These are phyloP conservation scores for Sphaerosporella brunnea DNA, from an alignment of 495 filamentous ascomycete genomes.

Conservation along the genomic window DNA sequence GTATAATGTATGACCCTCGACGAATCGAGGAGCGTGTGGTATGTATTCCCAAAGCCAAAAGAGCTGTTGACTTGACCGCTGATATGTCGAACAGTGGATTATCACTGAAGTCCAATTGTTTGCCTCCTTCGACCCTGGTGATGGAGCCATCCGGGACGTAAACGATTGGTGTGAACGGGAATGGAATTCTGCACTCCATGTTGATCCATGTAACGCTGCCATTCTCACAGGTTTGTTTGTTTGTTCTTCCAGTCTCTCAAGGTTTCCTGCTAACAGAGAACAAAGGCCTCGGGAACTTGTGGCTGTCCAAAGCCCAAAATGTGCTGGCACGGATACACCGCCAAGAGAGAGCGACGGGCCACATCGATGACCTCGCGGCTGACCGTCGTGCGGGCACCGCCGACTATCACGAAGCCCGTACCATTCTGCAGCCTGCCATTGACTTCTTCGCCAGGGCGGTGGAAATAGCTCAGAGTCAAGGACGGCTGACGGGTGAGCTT, in stretches of 20 bases:
- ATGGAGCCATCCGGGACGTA: slow-evolving; percentile 31
- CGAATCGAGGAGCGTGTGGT: slow-evolving; percentile 28
- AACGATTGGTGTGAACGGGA: slow-evolving; percentile 33
- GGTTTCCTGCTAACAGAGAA: background rate
- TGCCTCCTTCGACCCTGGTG: slow-evolving; percentile 33
- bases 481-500: slow-evolving; percentile 28
- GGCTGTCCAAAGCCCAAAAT: slow-evolving; percentile 35
- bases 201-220: slow-evolving; percentile 29
- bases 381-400: slow-evolving; percentile 28
- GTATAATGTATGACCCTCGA: slow-evolving; percentile 27
- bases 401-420: slow-evolving; percentile 36
- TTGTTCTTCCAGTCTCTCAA: background rate
- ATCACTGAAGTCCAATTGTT: slow-evolving; percentile 33
- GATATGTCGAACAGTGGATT: slow-evolving; percentile 22
- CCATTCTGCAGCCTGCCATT: slow-evolving; percentile 31
- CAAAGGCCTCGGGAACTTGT: slow-evolving; percentile 33
- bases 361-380: slow-evolving; percentile 27
- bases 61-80: background rate
- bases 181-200: slow-evolving; percentile 30
- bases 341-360: slow-evolving; percentile 26
- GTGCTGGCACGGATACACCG: slow-evolving; percentile 32
- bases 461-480: slow-evolving; percentile 27
- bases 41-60: background rate
- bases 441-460: slow-evolving; percentile 34
- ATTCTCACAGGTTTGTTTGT: slow-evolving; percentile 30